A percentile compares a stretch with the other conserved stretches of the same genome.
Evolutionary conservation across 495 filamentous ascomycete genomes (phyloP).

Genomic region (Pseudoneurospora amorphoporcata): DNA sequence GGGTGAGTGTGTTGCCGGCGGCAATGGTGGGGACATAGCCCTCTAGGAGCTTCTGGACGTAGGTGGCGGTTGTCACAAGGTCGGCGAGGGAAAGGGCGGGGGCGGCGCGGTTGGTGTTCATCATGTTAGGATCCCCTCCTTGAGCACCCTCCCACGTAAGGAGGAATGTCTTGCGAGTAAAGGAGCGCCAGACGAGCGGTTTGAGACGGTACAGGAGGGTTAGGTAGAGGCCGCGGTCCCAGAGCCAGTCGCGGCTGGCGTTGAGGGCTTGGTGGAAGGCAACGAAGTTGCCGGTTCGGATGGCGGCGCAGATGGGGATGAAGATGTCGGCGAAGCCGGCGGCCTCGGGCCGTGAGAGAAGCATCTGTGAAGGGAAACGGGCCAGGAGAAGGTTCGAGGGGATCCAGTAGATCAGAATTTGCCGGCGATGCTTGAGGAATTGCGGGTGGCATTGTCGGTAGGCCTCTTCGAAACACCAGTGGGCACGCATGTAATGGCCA

Average conservation of each 20-base stretch:
- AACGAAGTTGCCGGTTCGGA: conserved; percentile 68
- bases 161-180: conserved; percentile 65
- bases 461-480: conserved; percentile 61
- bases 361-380: conserved; percentile 59
- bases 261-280: conserved; percentile 60
- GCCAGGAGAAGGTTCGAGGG: conserved; percentile 75
- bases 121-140: conserved; percentile 25
- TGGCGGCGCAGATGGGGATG: conserved; percentile 59
- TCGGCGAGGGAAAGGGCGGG: conserved; percentile 47
- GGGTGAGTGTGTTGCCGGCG: conserved; percentile 12
- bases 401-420: conserved; percentile 78
- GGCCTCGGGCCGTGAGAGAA: conserved; percentile 66
- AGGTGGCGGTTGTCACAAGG: conserved; percentile 40
- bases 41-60: conserved; percentile 42
- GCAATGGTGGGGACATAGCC: conserved; percentile 33
- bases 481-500: conserved; percentile 66
- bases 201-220: conserved; percentile 64
- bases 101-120: conserved; percentile 31
- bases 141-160: conserved; percentile 44
- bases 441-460: conserved; percentile 65
- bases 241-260: conserved; percentile 55
- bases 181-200: conserved; percentile 72
- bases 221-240: conserved; percentile 62
- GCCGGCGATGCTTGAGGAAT: conserved; percentile 59
- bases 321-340: conserved; percentile 60